Evolutionary conservation across 768 basidiomycete genomes (phyloP).

Genomic region (Pleurotus citrinopileatus): DNA sequence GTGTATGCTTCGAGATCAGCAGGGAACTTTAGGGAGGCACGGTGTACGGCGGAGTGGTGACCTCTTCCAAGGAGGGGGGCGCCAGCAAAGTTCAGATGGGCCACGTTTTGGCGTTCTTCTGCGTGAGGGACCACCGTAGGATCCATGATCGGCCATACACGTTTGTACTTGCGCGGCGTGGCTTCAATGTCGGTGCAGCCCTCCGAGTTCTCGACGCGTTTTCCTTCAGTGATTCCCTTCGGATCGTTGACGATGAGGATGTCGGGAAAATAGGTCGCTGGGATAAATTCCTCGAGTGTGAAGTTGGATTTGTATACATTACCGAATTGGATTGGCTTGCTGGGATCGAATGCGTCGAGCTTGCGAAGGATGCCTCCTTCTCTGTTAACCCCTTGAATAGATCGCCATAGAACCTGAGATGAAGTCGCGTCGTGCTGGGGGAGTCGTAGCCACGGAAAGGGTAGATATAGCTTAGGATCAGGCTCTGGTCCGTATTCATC

Average conservation of each 20-base stretch:
- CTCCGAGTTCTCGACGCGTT: not conserved
- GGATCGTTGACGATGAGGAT: constrained; percentile 7
- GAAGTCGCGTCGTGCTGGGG: not conserved
- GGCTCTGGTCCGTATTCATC: not conserved
- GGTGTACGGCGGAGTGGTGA: constrained; percentile 3
- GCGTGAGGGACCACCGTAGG: not conserved
- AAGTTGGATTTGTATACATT: not conserved
- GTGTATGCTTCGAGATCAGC: not conserved
- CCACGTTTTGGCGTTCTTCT: not conserved
- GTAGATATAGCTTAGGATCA: not conserved
- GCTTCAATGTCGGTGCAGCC: not conserved
- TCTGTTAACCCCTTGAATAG: not conserved
- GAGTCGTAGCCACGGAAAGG: not conserved
- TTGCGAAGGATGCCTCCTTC: not conserved
- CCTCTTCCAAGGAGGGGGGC: not conserved
- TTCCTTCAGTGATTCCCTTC: constrained; percentile 4
- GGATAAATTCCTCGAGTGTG: constrained; percentile 7
- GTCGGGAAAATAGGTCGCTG: not conserved
- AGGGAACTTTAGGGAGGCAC: not conserved
- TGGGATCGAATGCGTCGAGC: not conserved
- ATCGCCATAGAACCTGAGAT: not conserved
- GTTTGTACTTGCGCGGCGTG: not conserved
- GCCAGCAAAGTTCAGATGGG: not conserved
- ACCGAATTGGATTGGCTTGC: not conserved
- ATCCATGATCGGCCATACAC: constrained; percentile 1